A percentile compares a stretch with the other conserved stretches of the same genome.
These are phyloP conservation scores for Datisca glomerata DNA, from an alignment of 306 rosid species.

Conservation along the genomic window DNA sequence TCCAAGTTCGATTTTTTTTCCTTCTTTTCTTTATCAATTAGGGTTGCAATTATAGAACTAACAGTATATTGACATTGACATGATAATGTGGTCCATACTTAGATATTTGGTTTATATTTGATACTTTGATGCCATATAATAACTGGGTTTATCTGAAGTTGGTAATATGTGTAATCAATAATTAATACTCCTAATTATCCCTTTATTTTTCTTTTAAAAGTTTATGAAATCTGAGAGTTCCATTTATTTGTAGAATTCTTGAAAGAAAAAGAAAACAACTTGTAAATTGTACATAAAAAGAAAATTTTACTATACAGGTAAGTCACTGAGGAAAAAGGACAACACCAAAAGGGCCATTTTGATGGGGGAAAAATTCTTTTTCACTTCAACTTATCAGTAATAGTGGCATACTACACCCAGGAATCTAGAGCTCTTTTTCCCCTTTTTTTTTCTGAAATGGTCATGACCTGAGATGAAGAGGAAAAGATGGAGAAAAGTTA, in stretches of 20 bases:
- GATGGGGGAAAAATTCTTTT: constrained; percentile 28
- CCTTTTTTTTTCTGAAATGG: constrained; percentile 16
- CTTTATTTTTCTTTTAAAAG: background rate
- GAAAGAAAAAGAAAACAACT: background rate
- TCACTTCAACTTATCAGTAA: constrained; percentile 22
- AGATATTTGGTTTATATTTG: background rate
- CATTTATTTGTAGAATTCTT: background rate
- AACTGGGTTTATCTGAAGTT: background rate
- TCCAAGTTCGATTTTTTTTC: background rate
- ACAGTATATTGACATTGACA: background rate
- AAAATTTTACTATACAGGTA: constrained; percentile 1
- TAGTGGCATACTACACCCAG: constrained; percentile 49
- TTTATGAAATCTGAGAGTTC: background rate
- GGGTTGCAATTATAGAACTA: background rate
- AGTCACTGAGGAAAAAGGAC: background rate
- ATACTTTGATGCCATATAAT: background rate
- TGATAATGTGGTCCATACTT: background rate
- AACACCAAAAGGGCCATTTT: constrained; percentile 16
- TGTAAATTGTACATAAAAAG: background rate
- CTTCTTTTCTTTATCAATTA: background rate
- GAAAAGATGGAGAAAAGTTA: constrained; percentile 19
- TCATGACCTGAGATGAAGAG: constrained; percentile 15
- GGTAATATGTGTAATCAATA: background rate
- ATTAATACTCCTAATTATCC: background rate
- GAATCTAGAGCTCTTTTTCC: constrained; percentile 53